phyloP scores from a whole-genome alignment of 1,139 yeast genomes.

The Yamadazyma conglobata region DNA sequence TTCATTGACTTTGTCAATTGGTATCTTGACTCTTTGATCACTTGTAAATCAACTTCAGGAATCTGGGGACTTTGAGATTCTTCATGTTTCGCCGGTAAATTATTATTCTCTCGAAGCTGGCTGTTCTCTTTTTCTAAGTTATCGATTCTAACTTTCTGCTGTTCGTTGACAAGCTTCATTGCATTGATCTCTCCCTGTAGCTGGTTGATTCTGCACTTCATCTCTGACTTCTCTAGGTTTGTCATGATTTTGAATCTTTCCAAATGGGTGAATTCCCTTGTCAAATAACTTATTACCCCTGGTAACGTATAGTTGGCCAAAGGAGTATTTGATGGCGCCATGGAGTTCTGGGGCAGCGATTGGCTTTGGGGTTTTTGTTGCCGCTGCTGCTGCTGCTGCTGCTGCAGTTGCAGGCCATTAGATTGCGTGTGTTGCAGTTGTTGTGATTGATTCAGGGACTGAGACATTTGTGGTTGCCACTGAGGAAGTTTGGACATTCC shows the following conservation, averaged over 20 bases:
- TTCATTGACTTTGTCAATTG: slow-evolving; percentile 41
- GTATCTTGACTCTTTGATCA: slow-evolving; percentile 36
- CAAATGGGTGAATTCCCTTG: slow-evolving; percentile 56
- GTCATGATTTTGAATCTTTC: slow-evolving; percentile 56
- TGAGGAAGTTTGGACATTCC: slow-evolving; percentile 11
- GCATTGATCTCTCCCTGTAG: slow-evolving; percentile 54
- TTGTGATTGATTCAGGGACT: slow-evolving; percentile 7
- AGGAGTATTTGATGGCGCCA: slow-evolving; percentile 7
- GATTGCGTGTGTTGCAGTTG: slow-evolving; percentile 12
- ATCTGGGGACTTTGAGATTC: slow-evolving; percentile 13
- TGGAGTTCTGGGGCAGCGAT: no score
- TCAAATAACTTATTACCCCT: slow-evolving; percentile 61
- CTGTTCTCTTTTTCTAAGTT: slow-evolving; percentile 22
- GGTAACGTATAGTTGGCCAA: slow-evolving; percentile 51
- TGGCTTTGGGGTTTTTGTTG: slow-evolving; percentile 3
- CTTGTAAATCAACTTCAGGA: slow-evolving; percentile 40
- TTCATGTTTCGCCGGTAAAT: not conserved
- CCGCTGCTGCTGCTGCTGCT: slow-evolving; percentile 1
- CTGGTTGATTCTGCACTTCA: slow-evolving; percentile 52
- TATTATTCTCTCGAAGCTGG: slow-evolving; percentile 5
- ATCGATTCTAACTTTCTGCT: slow-evolving; percentile 30
- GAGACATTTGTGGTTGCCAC: slow-evolving; percentile 11
- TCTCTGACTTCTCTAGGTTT: slow-evolving; percentile 54
- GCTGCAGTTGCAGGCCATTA: slow-evolving; percentile 1
- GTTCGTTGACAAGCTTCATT: slow-evolving; percentile 34